Conservation (phyloP, 1,284 basidiomycete species). For the Ceratobasidium sp. region DNA sequence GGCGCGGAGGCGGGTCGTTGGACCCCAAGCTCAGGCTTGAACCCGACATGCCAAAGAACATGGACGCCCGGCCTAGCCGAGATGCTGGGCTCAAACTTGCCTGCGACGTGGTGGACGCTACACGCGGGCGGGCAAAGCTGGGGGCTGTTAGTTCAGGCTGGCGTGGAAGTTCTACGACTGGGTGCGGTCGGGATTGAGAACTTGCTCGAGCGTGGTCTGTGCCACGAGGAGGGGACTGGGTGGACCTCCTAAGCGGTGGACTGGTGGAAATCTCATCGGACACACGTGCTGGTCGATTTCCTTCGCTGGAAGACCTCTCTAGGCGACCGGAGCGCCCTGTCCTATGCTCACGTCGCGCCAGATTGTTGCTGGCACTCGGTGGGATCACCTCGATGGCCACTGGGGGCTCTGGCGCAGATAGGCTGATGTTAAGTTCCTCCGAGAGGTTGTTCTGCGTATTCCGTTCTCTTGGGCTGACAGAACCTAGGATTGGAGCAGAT, state of each 20-base stretch:
- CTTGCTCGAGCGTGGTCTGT: slow-evolving; percentile 7
- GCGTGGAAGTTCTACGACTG: background rate
- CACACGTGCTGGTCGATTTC: background rate
- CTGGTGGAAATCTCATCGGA: background rate
- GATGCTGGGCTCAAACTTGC: background rate
- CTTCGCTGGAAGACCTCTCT: slow-evolving; percentile 18
- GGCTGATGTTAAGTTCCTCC: background rate
- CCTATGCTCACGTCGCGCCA: background rate
- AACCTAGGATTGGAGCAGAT: background rate
- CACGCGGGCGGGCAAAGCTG: slow-evolving; percentile 4
- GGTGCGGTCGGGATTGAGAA: slow-evolving; percentile 10
- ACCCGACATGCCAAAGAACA: slow-evolving; percentile 22
- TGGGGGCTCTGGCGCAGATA: background rate
- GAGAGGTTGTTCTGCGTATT: background rate
- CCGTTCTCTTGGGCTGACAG: slow-evolving; percentile 1
- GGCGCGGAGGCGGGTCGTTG: slow-evolving; percentile 6
- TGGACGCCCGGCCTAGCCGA: slow-evolving; percentile 28
- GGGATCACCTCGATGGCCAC: slow-evolving; percentile 24
- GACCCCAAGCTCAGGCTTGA: background rate
- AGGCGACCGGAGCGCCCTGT: background rate
- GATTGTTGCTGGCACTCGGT: slow-evolving; percentile 17
- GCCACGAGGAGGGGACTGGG: background rate
- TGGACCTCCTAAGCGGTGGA: slow-evolving; percentile 4
- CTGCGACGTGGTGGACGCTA: slow-evolving; percentile 11
- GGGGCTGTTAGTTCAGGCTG: background rate